Base-by-base conservation (phyloP, 257 asterid genomes). In the Orobanche coerulescens region DNA sequence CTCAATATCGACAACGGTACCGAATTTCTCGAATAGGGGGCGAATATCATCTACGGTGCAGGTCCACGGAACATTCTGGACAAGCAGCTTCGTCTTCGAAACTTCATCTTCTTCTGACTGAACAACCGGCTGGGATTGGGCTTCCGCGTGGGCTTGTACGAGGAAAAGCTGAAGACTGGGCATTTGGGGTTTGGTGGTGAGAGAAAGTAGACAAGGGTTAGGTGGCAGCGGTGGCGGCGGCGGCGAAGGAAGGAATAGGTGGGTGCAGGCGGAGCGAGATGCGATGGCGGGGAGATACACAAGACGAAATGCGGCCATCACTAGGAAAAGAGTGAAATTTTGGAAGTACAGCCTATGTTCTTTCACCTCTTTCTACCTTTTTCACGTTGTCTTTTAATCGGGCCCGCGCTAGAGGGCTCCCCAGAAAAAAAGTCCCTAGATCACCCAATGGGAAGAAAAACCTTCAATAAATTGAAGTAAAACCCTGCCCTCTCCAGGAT, bases 61-160 rank as follows among this genome's bases (percentile, higher is more conserved):
- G 1, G 78, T 79, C 96, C 96, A 92, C 0, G 98, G 96, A 64
- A 88, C 81, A 75, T 92, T 88, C 82, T 84, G 90, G 49, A 80
- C 87, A 26, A 92, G 80, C 59, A 92, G 23, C 73, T 84, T 82
- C 52, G 83, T 75, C 15, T 67, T 71, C 12, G 88, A 79, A 57
- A 61, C 20, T 62, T 52, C 86, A 0, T 15, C 80, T 65, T 67
- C 80, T 59, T 71, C 43, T 0, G 75, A 60, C 40, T 65, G 74
- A 54, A 65, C 10, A 31, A 61, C 5, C 30, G 76, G 19, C 30
- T 69, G 73, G 43, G 91, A 54, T 48, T 72, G 73, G 58, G 50
- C 44, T 1, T 30, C 68, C 6, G 80, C 18, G 0, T 34, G 48
- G 6, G 75, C 19, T 19, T 36, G 49, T 6, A 42, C 64, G 36